Percentiles rank a stretch among this genome's conserved stretches.
Evolutionary conservation across 495 filamentous ascomycete genomes (phyloP).

Genomic region (Penicillium herquei): DNA sequence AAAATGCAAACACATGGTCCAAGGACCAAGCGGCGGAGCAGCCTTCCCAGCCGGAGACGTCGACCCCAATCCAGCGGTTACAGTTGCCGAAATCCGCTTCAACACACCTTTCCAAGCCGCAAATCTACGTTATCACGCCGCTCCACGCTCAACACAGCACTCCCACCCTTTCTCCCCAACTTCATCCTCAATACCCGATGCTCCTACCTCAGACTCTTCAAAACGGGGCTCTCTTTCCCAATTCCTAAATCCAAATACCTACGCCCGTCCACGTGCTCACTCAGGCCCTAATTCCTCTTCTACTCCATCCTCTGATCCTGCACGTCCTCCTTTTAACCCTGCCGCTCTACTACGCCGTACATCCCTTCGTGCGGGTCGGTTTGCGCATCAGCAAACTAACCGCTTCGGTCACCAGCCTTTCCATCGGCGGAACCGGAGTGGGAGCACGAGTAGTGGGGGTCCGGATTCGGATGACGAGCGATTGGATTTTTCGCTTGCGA

Average conservation of each 20-base stretch:
- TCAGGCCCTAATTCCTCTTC: constrained; percentile 18
- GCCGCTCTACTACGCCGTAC: constrained; percentile 16
- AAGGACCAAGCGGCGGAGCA: constrained; percentile 7
- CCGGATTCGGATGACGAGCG: constrained; percentile 36
- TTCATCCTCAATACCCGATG: constrained; percentile 1
- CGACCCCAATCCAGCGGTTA: constrained; percentile 40
- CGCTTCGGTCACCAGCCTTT: constrained; percentile 12
- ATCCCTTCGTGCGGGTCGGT: constrained; percentile 17
- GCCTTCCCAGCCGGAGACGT: constrained; percentile 8
- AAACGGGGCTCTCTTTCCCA: constrained; percentile 35
- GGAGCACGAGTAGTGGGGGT: constrained; percentile 31
- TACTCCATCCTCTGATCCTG: neutral
- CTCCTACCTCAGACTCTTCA: constrained; percentile 12
- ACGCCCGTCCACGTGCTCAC: constrained; percentile 29
- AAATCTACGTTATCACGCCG: constrained; percentile 30
- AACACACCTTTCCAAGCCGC: constrained; percentile 65
- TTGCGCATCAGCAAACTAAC: constrained; percentile 18
- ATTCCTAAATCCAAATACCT: constrained; percentile 35
- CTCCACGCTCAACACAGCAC: constrained; percentile 20
- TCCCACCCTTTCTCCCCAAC: constrained; percentile 9
- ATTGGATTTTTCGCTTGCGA: constrained; percentile 71
- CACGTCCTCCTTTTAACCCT: constrained; percentile 9
- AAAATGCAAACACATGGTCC: constrained; percentile 69
- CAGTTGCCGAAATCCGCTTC: constrained; percentile 83
- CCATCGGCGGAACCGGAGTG: constrained; percentile 13